Percentiles rank a stretch among this genome's conserved stretches.
phyloP scores from a whole-genome alignment of 2,329 filamentous ascomycete species.

The Hortaea werneckii region DNA sequence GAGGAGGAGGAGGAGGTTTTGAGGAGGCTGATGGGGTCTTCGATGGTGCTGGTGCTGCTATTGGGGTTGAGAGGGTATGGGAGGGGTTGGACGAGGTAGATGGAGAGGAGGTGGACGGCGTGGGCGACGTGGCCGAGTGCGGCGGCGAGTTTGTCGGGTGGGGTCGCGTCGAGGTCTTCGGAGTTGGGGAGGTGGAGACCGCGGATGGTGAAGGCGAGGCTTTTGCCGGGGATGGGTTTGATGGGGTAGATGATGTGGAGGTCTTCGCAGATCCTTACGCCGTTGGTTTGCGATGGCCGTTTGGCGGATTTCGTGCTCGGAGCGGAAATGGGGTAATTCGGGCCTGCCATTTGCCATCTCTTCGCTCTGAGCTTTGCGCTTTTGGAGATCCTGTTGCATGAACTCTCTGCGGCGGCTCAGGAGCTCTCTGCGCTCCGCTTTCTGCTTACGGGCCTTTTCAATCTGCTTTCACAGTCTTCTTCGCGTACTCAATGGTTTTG shows the following conservation, averaged over 20 bases:
- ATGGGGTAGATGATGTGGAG: constrained; percentile 73
- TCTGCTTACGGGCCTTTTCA: constrained; percentile 49
- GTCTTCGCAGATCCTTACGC: constrained; percentile 77
- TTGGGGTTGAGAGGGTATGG: constrained; percentile 68
- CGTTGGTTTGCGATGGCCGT: constrained; percentile 74
- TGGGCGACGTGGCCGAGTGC: constrained; percentile 73
- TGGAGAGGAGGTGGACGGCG: constrained; percentile 64
- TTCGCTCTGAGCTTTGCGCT: constrained; percentile 13
- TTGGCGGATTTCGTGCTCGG: constrained; percentile 34
- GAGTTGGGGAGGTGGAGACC: constrained; percentile 71
- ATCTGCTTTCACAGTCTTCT: constrained; percentile 57
- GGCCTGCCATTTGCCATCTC: constrained; percentile 48
- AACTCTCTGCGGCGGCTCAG: constrained; percentile 55
- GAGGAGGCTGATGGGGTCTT: constrained; percentile 54
- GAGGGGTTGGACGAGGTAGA: constrained; percentile 67
- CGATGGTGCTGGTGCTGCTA: constrained; percentile 64
- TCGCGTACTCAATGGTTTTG: constrained; percentile 38
- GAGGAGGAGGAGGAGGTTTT: constrained; percentile 15
- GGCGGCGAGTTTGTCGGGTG: constrained; percentile 66
- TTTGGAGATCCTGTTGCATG: constrained; percentile 41
- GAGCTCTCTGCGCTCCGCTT: constrained; percentile 57
- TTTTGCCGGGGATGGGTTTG: constrained; percentile 50
- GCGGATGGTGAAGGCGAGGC: constrained; percentile 76
- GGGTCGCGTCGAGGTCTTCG: constrained; percentile 53
- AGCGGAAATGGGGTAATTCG: constrained; percentile 33